A percentile compares a stretch with the other conserved stretches of the same genome.
phyloP scores from a whole-genome alignment of 2,329 filamentous ascomycete species.

The Corinectria fuckeliana region DNA sequence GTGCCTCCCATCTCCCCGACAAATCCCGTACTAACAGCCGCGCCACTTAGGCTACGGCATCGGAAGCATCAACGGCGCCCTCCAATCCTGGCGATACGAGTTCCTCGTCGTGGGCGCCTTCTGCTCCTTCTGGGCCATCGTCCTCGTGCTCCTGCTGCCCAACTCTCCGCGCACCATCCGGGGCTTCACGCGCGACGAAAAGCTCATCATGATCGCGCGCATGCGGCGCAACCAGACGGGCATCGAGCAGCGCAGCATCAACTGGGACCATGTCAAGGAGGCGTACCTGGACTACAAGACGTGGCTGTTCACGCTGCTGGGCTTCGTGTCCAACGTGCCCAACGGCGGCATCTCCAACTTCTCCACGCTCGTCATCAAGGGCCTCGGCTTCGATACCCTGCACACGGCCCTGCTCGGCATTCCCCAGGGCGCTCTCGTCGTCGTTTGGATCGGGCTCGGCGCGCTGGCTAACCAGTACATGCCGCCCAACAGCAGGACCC shows the following conservation, averaged over 20 bases:
- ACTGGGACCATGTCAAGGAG: slow-evolving; percentile 61
- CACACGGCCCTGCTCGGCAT: slow-evolving; percentile 48
- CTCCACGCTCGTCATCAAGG: slow-evolving; percentile 64
- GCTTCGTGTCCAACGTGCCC: slow-evolving; percentile 58
- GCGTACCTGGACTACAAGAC: slow-evolving; percentile 64
- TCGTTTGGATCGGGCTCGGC: slow-evolving; percentile 50
- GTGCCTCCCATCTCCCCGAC: not conserved
- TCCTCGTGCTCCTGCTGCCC: slow-evolving; percentile 63
- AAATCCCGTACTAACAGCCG: not conserved
- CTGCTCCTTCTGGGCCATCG: slow-evolving; percentile 64
- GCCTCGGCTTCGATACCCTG: slow-evolving; percentile 57
- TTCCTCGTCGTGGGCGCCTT: slow-evolving; percentile 69
- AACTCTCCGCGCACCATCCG: slow-evolving; percentile 62
- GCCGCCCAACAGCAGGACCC: slow-evolving; percentile 56
- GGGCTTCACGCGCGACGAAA: slow-evolving; percentile 57
- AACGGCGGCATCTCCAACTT: slow-evolving; percentile 69
- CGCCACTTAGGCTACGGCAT: slow-evolving; percentile 61
- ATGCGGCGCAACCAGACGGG: slow-evolving; percentile 64
- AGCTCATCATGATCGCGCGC: slow-evolving; percentile 61
- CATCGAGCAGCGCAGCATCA: slow-evolving; percentile 62
- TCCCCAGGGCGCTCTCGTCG: slow-evolving; percentile 46
- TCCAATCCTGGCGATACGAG: slow-evolving; percentile 70
- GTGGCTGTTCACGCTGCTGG: slow-evolving; percentile 63
- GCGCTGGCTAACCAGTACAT: slow-evolving; percentile 47
- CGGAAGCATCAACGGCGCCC: slow-evolving; percentile 61